Percentiles rank a stretch among this genome's conserved stretches.
phyloP scores from a whole-genome alignment of 163 green algal species.

The Volvox carteri region DNA sequence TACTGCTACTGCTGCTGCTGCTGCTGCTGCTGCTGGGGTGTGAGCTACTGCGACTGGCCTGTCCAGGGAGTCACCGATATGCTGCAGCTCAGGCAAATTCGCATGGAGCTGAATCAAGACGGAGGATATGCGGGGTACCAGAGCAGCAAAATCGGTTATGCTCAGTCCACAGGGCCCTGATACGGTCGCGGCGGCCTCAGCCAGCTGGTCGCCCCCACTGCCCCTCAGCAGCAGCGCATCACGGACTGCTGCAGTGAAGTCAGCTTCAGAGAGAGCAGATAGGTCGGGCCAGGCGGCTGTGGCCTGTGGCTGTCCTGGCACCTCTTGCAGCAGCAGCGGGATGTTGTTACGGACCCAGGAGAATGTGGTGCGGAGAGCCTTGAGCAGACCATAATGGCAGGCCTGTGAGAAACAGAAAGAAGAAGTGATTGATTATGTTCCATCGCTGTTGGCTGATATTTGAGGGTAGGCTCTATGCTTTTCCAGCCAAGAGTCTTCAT shows the following conservation, averaged over 20 bases:
- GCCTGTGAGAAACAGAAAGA: no score
- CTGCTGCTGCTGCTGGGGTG: not conserved
- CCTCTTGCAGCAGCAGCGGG: not conserved
- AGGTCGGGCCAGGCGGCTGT: conserved; percentile 3
- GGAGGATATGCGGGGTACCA: not conserved
- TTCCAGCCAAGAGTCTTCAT: no score
- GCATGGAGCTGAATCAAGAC: conserved; percentile 17
- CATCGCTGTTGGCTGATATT: no score
- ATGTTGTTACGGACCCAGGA: conserved; percentile 34
- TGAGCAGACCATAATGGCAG: conserved; percentile 26
- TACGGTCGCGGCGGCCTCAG: not conserved
- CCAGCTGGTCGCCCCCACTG: not conserved
- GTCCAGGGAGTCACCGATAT: not conserved
- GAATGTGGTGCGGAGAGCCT: not conserved
- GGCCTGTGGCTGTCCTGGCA: conserved; percentile 6
- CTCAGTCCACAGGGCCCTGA: not conserved
- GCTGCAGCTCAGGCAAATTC: conserved; percentile 10
- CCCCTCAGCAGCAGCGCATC: not conserved
- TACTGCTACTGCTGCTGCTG: not conserved
- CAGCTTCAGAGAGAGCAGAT: not conserved
- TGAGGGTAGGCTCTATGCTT: no score
- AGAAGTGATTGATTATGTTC: no score
- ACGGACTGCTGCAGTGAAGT: not conserved
- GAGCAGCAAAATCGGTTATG: not conserved
- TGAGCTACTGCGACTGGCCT: no score